These are phyloP conservation scores for Russula sp. DNA, from an alignment of 768 basidiomycete genomes.

Conservation along the genomic window DNA sequence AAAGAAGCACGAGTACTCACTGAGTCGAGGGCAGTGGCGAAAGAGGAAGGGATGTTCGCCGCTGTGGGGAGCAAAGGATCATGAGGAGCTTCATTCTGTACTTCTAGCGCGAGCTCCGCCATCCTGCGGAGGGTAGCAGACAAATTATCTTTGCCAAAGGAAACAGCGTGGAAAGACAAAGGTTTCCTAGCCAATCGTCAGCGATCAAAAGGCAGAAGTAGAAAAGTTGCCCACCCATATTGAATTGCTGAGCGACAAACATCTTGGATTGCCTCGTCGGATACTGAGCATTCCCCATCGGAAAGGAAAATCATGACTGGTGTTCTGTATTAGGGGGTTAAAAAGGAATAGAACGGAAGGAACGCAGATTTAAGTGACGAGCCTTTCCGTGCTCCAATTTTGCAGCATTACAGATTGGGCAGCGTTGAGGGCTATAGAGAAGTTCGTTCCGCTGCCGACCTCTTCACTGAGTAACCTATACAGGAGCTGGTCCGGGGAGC, in stretches of 20 bases:
- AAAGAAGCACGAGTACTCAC: too few relatives aligned
- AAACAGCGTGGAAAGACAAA: conserved; percentile 43
- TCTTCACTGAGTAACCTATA: conserved; percentile 32
- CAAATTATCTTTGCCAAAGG: conserved; percentile 31
- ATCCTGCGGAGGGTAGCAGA: too few relatives aligned
- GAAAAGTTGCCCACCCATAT: conserved; percentile 35
- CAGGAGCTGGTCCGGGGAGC: conserved; percentile 41
- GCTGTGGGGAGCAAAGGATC: conserved; percentile 27
- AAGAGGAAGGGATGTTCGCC: too few relatives aligned
- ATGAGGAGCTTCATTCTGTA: conserved; percentile 32
- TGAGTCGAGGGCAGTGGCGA: too few relatives aligned
- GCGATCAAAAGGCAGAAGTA: neutral
- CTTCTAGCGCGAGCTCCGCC: too few relatives aligned
- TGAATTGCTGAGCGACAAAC: conserved; percentile 38
- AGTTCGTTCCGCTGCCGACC: conserved; percentile 40
- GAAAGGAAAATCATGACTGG: conserved; percentile 27
- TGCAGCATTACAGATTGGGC: conserved; percentile 38
- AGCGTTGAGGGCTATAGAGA: conserved; percentile 34
- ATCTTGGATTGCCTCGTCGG: conserved; percentile 29
- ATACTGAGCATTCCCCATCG: too few relatives aligned
- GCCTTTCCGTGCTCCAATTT: conserved; percentile 49
- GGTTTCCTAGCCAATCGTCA: neutral
- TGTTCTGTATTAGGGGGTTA: conserved; percentile 29
- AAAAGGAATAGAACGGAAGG: neutral
- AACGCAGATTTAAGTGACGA: neutral